Evolutionary conservation across 2,329 filamentous ascomycete genomes (phyloP), one percentile per base, ranked within the genome.

Genomic region (Nectriaceae sp.): DNA sequence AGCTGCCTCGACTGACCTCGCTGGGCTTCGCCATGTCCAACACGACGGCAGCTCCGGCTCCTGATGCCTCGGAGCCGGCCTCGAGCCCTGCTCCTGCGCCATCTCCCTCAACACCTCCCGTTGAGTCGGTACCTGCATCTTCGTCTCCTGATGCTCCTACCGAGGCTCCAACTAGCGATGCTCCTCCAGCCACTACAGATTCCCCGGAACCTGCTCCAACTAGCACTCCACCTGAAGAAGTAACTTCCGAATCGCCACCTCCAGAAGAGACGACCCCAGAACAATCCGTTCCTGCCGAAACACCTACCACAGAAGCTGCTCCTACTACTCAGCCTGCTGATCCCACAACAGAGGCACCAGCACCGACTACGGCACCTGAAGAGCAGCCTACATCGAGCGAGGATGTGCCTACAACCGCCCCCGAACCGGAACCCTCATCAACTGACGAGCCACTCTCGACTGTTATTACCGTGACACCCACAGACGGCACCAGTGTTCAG

Each of bases 1-100:
- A 64, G 47, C 40, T 60, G 22, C 52, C 44, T 26, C 52, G 47
- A 43, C 43, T 52, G 44, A 55, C 47, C 53, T 54, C 57, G 16
- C 50, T 53, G 44, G 54, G 53, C 52, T 60, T 63, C 52, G 64
- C 54, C 58, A 73, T 73, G 70, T 67, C 65, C 45, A 65, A 60
- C 57, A 57, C 45, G 38, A 59, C 65, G 37, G 61, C 47, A 18
- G 43, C 53, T 43, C 43, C 50, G 52, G 47, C 61, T 35, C 22
- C 54, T 19, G 51, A 52, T 47, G 52, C 59, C 26, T 61, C 60
- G 20, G 53, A 50, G 38, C 46, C 49, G n/a, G 42, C 60, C 18
- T 53, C 60, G 15, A 56, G 42, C 40, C 47, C 57, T 13, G 42
- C 44, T 26, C 31, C 50, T 41, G 22, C 38, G 29, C 31, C 51